phyloP scores from a whole-genome alignment of 371 early-diverging fungal species.

The Batkoa obscura region DNA sequence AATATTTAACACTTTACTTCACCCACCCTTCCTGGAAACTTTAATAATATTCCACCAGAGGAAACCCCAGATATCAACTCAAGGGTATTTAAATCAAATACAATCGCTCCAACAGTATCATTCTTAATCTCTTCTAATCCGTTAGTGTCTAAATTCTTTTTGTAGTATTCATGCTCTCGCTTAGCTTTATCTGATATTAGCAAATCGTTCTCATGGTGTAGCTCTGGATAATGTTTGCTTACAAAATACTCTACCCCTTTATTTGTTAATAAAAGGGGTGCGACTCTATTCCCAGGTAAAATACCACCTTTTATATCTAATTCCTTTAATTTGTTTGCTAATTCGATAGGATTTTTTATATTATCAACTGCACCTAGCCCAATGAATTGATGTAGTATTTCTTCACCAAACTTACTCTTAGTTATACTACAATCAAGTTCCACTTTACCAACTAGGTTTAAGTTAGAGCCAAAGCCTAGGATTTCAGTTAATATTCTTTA shows the following conservation, averaged over 20 bases:
- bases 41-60: not conserved
- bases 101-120: conserved; percentile 1
- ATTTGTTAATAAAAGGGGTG: not conserved
- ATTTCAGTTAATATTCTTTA: not conserved
- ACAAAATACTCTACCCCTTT: not conserved
- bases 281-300: not conserved
- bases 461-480: conserved; percentile 3
- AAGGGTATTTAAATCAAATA: not conserved
- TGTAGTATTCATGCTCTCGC: not conserved
- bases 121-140: not conserved
- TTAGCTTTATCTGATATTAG: no score
- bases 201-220: not conserved
- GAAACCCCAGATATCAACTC: not conserved
- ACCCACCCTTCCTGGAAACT: not conserved
- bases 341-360: not conserved
- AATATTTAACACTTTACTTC: not conserved
- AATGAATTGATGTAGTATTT: not conserved
- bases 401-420: not conserved
- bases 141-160: not conserved
- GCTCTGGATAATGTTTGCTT: not conserved
- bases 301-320: not conserved
- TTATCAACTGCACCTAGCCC: not conserved
- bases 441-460: conserved; percentile 1
- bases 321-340: not conserved
- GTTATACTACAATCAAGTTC: not conserved